These are phyloP conservation scores for Vanderwaltozyma yarrowii DNA, from an alignment of 805 yeast species.

Conservation along the genomic window DNA sequence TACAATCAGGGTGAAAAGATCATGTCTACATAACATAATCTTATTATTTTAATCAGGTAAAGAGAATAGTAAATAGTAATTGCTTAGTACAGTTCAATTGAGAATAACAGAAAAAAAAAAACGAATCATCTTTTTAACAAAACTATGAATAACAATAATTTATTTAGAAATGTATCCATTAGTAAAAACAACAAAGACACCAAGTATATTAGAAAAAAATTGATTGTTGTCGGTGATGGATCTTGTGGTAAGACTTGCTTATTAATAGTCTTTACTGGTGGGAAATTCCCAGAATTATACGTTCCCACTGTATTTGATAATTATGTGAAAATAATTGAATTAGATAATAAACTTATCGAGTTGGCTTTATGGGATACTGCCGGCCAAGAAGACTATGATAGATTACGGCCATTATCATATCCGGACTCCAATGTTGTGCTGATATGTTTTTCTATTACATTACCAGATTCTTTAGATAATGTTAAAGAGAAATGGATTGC, in stretches of 20 bases:
- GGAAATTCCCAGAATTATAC: constrained; percentile 84
- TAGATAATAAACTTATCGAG: constrained; percentile 83
- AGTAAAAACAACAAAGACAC: no score
- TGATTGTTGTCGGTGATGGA: constrained; percentile 95
- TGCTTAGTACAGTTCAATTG: no score
- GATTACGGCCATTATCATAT: constrained; percentile 81
- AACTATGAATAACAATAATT: neutral
- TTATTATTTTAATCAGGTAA: no score
- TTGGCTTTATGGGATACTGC: constrained; percentile 97
- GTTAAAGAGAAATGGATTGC: constrained; percentile 94
- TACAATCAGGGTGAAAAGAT: no score
- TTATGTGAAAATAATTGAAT: constrained; percentile 92
- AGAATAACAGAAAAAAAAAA: no score
- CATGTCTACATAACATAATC: no score
- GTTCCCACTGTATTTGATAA: constrained; percentile 96
- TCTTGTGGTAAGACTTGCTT: constrained; percentile 94
- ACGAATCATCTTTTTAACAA: no score
- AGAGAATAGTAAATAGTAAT: no score
- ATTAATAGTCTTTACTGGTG: constrained; percentile 74
- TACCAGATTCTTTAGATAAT: constrained; percentile 86
- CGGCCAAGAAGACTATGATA: constrained; percentile 95
- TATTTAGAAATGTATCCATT: neutral
- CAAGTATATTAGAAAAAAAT: constrained; percentile 45
- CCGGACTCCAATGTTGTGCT: constrained; percentile 88
- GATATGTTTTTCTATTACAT: constrained; percentile 81